These are phyloP conservation scores for Aspergillus cavernicola DNA, from an alignment of 495 filamentous ascomycete species.

Conservation along the genomic window DNA sequence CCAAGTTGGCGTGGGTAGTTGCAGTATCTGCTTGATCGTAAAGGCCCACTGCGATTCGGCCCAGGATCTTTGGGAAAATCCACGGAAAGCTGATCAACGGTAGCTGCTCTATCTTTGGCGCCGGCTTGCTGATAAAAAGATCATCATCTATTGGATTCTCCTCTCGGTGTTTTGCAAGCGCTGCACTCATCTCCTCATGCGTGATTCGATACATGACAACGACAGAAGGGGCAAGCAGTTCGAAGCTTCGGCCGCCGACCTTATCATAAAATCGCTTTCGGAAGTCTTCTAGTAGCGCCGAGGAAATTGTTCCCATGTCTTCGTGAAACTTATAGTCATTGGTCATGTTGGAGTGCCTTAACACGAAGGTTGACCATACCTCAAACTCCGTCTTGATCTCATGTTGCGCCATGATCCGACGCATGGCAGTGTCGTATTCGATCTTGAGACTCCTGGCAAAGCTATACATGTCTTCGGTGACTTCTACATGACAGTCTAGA, in stretches of 20 bases:
- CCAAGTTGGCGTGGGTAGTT: neutral
- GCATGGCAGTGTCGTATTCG: slow-evolving; percentile 73
- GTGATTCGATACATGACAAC: slow-evolving; percentile 88
- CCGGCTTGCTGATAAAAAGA: slow-evolving; percentile 24
- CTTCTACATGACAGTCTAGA: slow-evolving; percentile 54
- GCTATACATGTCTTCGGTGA: slow-evolving; percentile 50
- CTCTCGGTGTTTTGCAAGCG: slow-evolving; percentile 34
- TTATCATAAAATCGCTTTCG: slow-evolving; percentile 57
- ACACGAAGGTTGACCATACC: slow-evolving; percentile 78
- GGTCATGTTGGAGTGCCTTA: slow-evolving; percentile 61
- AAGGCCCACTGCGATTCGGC: slow-evolving; percentile 58
- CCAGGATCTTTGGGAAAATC: slow-evolving; percentile 74
- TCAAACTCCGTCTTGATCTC: slow-evolving; percentile 90
- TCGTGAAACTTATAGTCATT: slow-evolving; percentile 86
- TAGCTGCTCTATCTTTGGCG: slow-evolving; percentile 42
- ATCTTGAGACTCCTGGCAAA: slow-evolving; percentile 63
- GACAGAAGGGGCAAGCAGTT: slow-evolving; percentile 62
- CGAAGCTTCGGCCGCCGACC: slow-evolving; percentile 58
- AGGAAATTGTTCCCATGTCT: slow-evolving; percentile 64
- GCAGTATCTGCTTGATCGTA: slow-evolving; percentile 15
- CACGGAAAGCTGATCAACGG: slow-evolving; percentile 94
- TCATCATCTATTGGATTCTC: slow-evolving; percentile 28
- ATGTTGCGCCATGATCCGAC: slow-evolving; percentile 79
- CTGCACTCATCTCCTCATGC: slow-evolving; percentile 58
- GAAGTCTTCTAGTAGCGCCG: slow-evolving; percentile 62